Base-by-base conservation (phyloP, 164 flowering plant genomes). In the Chimonanthus salicifolius region DNA sequence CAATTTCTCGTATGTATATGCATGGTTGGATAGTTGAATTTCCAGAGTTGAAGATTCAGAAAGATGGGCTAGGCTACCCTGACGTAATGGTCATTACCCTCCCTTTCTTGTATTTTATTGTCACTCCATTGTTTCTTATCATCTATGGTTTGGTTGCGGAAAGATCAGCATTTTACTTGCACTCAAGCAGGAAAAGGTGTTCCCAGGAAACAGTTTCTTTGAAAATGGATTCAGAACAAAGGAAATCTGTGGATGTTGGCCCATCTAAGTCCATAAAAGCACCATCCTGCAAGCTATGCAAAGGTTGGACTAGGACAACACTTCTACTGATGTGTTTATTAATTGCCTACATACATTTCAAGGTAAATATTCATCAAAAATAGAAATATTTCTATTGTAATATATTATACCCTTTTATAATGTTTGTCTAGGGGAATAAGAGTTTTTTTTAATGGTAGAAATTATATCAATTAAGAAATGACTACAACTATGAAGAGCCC, bases 81-180 rank as follows among this genome's bases (percentile, higher is more conserved):
- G 78, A 76, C 13, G 45, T 71, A 46, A 71, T 76, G 70, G 65
- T 60, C 8, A 67, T 76, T 46, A 71, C 65, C 66, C 64, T 76
- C 46, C 78, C 78, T 9, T 76, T 76, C 71, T 54, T 71, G 71
- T 76, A 76, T 76, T 21, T 76, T 47, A 47, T 76, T 47, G 74
- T 76, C 21, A 43, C 60, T 58, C 78, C 78, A 65, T 7, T 66
- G 47, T 71, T 71, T 64, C 46, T 76, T 51, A 44, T 76, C 3
- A 46, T 76, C 11, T 76, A 76, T 20, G 4, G 74, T 66, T 46
- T 76, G 74, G n/a, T 46, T 6, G 68, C 64, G 16, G 78, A 76
- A 76, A 71, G 74, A 50, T 65, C 78, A 5, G 66, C 72, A 58
- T 71, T 51, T 47, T 64, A 65, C 70, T 58, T 76, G 60, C 78